Evolutionary conservation across 1,284 basidiomycete species (phyloP).

Genomic region (Ganoderma sinense): DNA sequence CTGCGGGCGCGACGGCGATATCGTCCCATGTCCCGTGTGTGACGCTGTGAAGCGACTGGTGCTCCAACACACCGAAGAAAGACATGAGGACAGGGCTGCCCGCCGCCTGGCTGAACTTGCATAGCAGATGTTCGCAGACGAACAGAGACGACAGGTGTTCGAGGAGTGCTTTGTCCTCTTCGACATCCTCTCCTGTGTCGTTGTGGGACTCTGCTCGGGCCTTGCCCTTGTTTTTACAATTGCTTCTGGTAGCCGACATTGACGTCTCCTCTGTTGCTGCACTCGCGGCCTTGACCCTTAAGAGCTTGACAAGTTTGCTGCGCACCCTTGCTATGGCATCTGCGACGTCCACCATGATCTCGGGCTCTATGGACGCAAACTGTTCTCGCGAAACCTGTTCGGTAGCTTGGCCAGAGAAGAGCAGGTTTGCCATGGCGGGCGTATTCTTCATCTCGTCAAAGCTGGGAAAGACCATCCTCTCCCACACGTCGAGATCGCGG

Average conservation of each 20-base stretch:
- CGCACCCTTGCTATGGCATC: not conserved
- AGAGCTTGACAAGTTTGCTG: not conserved
- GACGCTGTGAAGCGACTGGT: not conserved
- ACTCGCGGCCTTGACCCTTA: not conserved
- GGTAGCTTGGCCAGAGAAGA: not conserved
- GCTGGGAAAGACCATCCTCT: not conserved
- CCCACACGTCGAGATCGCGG: not conserved
- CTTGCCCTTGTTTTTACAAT: not conserved
- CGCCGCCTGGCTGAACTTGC: not conserved
- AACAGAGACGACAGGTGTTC: not conserved
- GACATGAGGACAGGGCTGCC: not conserved
- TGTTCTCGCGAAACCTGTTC: not conserved
- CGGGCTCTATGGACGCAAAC: not conserved
- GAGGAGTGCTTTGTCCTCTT: not conserved
- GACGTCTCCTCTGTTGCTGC: too few relatives aligned
- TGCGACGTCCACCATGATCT: not conserved
- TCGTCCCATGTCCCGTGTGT: not conserved
- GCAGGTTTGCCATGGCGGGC: not conserved
- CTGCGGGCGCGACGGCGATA: not conserved
- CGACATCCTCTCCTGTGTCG: not conserved
- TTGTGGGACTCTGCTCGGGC: not conserved
- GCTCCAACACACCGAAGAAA: conserved; percentile 1
- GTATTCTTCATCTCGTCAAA: not conserved
- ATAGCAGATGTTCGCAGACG: not conserved
- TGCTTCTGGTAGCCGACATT: not conserved